phyloP scores from a whole-genome alignment of 352 stramenopile species.

The Pythium sp. region DNA sequence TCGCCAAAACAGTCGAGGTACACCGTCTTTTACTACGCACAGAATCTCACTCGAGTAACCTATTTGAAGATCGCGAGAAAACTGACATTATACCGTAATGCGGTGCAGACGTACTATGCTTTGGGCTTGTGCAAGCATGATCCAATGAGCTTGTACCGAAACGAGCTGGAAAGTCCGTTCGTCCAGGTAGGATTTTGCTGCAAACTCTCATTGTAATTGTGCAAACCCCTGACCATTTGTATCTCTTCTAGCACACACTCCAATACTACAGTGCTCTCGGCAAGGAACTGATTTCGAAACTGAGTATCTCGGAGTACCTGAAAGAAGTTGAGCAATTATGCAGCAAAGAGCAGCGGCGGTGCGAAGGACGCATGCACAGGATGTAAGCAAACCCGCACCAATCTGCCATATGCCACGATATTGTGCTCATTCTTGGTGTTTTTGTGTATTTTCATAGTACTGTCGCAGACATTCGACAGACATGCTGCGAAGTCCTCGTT shows the following conservation, averaged over 20 bases:
- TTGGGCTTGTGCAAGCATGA: conserved; percentile 73
- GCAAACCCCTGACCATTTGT: neutral
- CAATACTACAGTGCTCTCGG: conserved; percentile 68
- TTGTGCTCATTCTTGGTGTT: neutral
- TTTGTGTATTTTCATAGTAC: conserved; percentile 36
- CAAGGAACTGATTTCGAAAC: conserved; percentile 53
- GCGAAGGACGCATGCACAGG: conserved; percentile 70
- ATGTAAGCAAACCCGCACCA: conserved; percentile 33
- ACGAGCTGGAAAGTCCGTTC: conserved; percentile 74
- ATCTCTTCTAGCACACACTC: conserved; percentile 45
- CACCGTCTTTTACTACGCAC: neutral
- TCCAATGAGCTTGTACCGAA: conserved; percentile 76
- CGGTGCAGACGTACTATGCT: conserved; percentile 69
- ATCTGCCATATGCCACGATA: neutral
- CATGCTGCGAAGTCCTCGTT: conserved; percentile 74
- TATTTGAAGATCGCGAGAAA: neutral
- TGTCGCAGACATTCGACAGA: conserved; percentile 72
- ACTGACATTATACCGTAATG: conserved; percentile 3
- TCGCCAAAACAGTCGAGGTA: conserved; percentile 71
- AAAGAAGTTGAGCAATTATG: conserved; percentile 66
- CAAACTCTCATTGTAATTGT: neutral
- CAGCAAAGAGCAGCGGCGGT: conserved; percentile 77
- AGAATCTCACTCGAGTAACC: neutral
- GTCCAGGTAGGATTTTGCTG: conserved; percentile 37
- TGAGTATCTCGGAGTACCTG: conserved; percentile 77